Evolutionary conservation across 495 filamentous ascomycete genomes (phyloP).

Genomic region (Pyrenopolyporus hunteri): DNA sequence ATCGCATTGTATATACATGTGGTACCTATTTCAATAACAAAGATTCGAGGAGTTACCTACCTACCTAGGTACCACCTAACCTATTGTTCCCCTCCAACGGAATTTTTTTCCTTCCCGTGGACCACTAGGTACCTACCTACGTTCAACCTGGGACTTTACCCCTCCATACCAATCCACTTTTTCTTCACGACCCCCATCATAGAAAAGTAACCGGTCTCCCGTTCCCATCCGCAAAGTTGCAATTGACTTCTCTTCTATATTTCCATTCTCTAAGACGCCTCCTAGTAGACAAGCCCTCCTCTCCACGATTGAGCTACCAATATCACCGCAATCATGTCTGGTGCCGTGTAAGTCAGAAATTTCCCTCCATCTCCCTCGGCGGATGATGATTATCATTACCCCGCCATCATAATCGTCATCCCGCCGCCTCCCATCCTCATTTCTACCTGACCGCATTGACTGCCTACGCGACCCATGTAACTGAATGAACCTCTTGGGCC

Average conservation of each 20-base stretch:
- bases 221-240: constrained; percentile 16
- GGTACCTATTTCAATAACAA: constrained; percentile 31
- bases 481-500: constrained; percentile 59
- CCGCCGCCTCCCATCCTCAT: constrained; percentile 18
- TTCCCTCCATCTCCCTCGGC: constrained; percentile 41
- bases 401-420: constrained; percentile 31
- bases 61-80: too few species aligned
- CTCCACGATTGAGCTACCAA: constrained; percentile 32
- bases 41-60: too few species aligned
- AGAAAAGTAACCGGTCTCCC: constrained; percentile 34
- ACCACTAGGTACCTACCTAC: constrained; percentile 26
- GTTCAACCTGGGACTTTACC: constrained; percentile 39
- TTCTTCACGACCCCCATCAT: constrained; percentile 30
- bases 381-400: constrained; percentile 19
- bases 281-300: constrained; percentile 14
- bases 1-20: too few species aligned
- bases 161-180: constrained; percentile 37
- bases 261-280: background rate
- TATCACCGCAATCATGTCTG: constrained; percentile 53
- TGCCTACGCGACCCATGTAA: constrained; percentile 45
- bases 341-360: constrained; percentile 57
- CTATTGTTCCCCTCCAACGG: constrained; percentile 22
- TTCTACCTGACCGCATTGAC: background rate
- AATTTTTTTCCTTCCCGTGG: constrained; percentile 23
- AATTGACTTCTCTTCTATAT: constrained; percentile 22